Base-by-base conservation (phyloP, 768 basidiomycete species). In the Tricholoma bakamatsutake region DNA sequence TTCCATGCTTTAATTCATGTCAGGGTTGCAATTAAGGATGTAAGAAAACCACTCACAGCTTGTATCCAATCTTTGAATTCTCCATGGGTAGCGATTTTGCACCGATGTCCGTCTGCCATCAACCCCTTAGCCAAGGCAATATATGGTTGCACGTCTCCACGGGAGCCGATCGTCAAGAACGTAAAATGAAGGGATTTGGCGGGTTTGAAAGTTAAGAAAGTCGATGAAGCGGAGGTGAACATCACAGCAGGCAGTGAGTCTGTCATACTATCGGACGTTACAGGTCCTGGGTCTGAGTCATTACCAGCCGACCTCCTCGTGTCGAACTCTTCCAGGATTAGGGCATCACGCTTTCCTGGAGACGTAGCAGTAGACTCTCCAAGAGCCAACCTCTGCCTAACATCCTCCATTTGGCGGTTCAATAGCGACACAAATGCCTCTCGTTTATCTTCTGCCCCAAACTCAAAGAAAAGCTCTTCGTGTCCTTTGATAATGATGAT, bases 91-190 rank as follows among this genome's bases (percentile, higher is more conserved):
- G 97, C 96, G 59, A 99, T 98, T 60, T 84, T 85, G 56, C 85
- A 87, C 40, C 74, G 80, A 70, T 99, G 96, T 0, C 96, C 96
- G 68, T 96, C 91, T 5, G 84, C 83, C 71, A 91, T 86, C 24
- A 96, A 72, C 0, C 93, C 95, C 69, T 95, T 97, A 21, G 91
- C 90, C 8, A 99, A 78, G 1, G 97, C 87, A 62, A 99, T 98
- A 67, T 98, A 99, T 10, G 96, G 96, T 69, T 99, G 96, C 8
- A 98, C 97, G 67, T 99, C 96, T 51, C 96, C 96, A 50, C 96
- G 81, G 18, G 93, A 94, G 5, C 96, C 96, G 61, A 99, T 97
- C 1, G 96, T 98, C 59, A 98, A 72, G 72, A 96, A 93, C 0
- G 97, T 98, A 65, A 99, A 91, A 62, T 84, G 87, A 57, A 99